Percentiles rank a stretch among this genome's conserved stretches.
Conservation (phyloP, 2,329 filamentous ascomycete genomes). For the Alternaria postmessia region DNA sequence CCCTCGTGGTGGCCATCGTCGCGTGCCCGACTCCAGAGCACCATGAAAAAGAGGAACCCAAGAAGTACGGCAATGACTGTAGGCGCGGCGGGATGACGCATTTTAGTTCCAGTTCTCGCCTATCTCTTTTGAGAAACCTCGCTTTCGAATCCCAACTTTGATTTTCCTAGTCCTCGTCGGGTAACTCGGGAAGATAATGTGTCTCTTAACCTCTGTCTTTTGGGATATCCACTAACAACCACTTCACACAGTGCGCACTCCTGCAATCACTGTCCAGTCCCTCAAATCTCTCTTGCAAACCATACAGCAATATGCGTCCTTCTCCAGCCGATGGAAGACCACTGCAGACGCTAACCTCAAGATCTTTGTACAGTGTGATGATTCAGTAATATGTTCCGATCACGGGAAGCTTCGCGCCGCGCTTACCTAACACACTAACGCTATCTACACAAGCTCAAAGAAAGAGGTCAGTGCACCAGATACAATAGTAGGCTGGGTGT, state of each 20-base stretch:
- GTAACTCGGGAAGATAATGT: not conserved
- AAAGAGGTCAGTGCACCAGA: not conserved
- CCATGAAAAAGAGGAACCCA: slow-evolving; percentile 39
- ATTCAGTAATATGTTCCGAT: not conserved
- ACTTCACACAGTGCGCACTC: not conserved
- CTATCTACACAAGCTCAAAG: not conserved
- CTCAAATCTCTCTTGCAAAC: no score
- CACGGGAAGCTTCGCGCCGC: not conserved
- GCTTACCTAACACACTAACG: not conserved
- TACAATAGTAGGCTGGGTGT: not conserved
- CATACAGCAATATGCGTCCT: not conserved
- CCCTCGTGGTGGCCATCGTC: slow-evolving; percentile 47
- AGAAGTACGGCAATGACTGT: slow-evolving; percentile 44
- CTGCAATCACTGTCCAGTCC: not conserved
- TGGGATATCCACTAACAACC: not conserved
- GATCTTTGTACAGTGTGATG: not conserved
- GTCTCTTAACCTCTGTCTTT: not conserved
- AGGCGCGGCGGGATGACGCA: slow-evolving; percentile 49
- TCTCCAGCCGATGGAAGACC: not conserved
- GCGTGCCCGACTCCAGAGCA: slow-evolving; percentile 35
- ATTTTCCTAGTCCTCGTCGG: not conserved
- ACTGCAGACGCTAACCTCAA: not conserved
- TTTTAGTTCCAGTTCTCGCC: slow-evolving; percentile 12
- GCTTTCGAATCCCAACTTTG: not conserved
- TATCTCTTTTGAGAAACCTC: not conserved